Conservation (phyloP, 306 rosid species). For the Trifolium fragiferum region DNA sequence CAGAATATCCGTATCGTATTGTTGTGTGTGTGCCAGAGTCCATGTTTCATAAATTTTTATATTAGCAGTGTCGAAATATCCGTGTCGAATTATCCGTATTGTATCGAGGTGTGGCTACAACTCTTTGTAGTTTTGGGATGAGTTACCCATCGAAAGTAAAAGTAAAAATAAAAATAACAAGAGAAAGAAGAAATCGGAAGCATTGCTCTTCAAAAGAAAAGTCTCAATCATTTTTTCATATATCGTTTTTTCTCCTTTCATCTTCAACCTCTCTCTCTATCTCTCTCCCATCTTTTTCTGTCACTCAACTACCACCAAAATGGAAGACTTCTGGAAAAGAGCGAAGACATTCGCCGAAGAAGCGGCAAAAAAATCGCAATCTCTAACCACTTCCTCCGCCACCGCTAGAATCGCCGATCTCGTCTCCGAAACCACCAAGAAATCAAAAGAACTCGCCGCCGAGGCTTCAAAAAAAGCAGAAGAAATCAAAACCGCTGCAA, state of each 20-base stretch:
- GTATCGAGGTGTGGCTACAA: too few species aligned
- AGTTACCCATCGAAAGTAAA: too few species aligned
- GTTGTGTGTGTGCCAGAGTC: too few species aligned
- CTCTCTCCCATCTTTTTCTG: conserved; percentile 5
- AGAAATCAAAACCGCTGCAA: conserved; percentile 77
- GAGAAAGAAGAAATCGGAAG: too few species aligned
- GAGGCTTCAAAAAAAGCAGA: conserved; percentile 96
- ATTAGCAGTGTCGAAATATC: too few species aligned
- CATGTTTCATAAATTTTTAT: too few species aligned
- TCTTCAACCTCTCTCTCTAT: neutral
- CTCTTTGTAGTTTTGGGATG: too few species aligned
- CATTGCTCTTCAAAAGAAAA: neutral
- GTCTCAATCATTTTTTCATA: neutral
- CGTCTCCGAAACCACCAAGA: conserved; percentile 91
- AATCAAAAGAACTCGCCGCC: conserved; percentile 89
- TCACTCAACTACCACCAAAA: conserved; percentile 32
- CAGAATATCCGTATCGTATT: too few species aligned
- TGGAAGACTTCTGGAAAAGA: conserved; percentile 92
- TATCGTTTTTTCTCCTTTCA: neutral
- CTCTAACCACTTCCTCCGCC: conserved; percentile 62
- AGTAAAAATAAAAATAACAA: too few species aligned
- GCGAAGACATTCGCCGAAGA: conserved; percentile 93
- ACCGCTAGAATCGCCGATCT: conserved; percentile 75
- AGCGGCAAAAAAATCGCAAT: conserved; percentile 85
- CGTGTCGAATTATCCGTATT: too few species aligned